Evolutionary conservation across 208 protist genomes (phyloP), one percentile per base, ranked within the genome.

Genomic region (Porcisia hertigi): DNA sequence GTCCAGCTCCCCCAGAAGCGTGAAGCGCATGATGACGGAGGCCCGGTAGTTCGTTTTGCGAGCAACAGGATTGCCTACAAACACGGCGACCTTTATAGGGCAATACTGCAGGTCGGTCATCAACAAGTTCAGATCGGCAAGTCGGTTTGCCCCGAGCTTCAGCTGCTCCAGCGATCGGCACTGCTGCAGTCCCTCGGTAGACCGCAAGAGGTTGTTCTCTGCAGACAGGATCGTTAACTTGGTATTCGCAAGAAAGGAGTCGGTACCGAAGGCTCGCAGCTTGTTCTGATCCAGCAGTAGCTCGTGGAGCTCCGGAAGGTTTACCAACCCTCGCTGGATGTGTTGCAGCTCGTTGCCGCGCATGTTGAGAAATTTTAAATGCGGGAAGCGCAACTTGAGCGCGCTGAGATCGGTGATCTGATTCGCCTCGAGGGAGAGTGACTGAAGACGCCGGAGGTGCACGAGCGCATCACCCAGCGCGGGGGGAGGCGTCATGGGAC

Each of bases 211-310:
- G 85, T 98, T 98, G 59, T 96, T 93, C 18, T 94, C 88, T 8
- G 83, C 86, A 11, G 87, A 92, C 14, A 98, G 55, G 11, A 92
- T 88, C 6, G 43, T 75, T 16, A 98, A 80, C 52, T 87, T 79
- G n/a, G 77, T 82, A 77, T 84, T 90, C 23, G 57, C 75, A 1
- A 73, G 72, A 59, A 98, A 92, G 80, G 84, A 86, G 7, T 96
- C 83, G 1, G 64, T 53, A 9, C 82, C 81, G 30, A 98, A 36
- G 16, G 57, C 55, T 25, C 92, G 88, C 69, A 98, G 84, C 57
- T 92, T 93, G 86, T 98, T 98, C 71, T 95, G 89, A 75, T 97
- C 94, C 43, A 98, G 90, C 11, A 98, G 84, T 30, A 98, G 77
- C 82, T 98, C 94, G 8, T 88, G 95, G n/a, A 99, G 86, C 20